phyloP scores from a whole-genome alignment of 2,329 filamentous ascomycete species.

The Claviceps sp. region DNA sequence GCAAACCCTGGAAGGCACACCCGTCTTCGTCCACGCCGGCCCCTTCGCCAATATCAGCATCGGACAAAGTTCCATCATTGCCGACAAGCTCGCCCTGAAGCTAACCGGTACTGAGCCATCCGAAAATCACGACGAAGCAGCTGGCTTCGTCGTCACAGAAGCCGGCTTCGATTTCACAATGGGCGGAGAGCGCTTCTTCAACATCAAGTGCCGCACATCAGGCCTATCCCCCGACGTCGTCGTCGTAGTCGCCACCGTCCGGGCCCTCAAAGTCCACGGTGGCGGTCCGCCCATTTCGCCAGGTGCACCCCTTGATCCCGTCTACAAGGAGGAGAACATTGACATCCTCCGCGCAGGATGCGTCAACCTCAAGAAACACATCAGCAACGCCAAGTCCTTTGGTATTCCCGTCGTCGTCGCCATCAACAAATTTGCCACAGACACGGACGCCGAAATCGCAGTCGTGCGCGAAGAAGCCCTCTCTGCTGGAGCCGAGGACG shows the following conservation, averaged over 20 bases:
- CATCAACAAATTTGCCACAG: constrained; percentile 91
- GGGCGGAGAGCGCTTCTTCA: constrained; percentile 99
- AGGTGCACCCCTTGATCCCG: constrained; percentile 69
- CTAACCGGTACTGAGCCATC: constrained; percentile 87
- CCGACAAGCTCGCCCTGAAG: constrained; percentile 91
- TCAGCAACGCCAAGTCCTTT: constrained; percentile 76
- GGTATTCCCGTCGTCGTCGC: constrained; percentile 91
- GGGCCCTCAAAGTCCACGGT: constrained; percentile 92
- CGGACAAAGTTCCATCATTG: constrained; percentile 87
- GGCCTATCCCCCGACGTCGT: constrained; percentile 87
- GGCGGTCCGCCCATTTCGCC: constrained; percentile 89
- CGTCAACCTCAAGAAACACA: constrained; percentile 91
- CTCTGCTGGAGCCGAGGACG: constrained; percentile 84
- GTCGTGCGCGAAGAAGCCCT: constrained; percentile 85
- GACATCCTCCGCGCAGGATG: constrained; percentile 83
- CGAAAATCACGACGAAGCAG: constrained; percentile 69
- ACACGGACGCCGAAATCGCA: constrained; percentile 82
- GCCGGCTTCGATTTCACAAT: constrained; percentile 99
- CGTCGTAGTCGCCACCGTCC: constrained; percentile 88
- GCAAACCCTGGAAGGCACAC: constrained; percentile 94
- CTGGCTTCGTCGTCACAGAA: constrained; percentile 90
- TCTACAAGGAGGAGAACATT: constrained; percentile 88
- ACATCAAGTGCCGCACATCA: constrained; percentile 96
- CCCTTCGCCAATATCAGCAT: constrained; percentile 98
- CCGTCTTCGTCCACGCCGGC: constrained; percentile 92